Evolutionary conservation across 352 stramenopile species (phyloP).

Genomic region (Pythium phragmiticola): DNA sequence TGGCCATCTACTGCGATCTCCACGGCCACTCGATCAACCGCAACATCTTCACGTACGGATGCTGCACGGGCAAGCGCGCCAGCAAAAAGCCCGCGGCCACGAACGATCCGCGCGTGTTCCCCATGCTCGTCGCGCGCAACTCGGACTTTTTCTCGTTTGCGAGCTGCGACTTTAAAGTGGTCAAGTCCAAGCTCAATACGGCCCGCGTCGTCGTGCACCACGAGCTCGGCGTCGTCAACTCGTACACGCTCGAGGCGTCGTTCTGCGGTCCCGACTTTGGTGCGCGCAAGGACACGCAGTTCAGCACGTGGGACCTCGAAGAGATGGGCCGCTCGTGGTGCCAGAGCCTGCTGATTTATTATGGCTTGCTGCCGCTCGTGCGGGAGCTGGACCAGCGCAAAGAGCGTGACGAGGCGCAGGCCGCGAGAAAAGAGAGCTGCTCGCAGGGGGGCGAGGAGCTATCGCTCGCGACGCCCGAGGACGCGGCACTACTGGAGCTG

Average conservation of each 20-base stretch:
- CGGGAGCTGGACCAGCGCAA: slow-evolving; percentile 33
- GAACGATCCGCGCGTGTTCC: slow-evolving; percentile 71
- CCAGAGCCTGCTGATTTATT: slow-evolving; percentile 75
- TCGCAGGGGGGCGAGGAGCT: neutral
- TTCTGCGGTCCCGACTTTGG: slow-evolving; percentile 88
- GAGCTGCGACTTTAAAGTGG: slow-evolving; percentile 89
- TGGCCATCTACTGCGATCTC: slow-evolving; percentile 83
- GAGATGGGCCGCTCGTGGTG: slow-evolving; percentile 76
- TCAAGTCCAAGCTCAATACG: slow-evolving; percentile 88
- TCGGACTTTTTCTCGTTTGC: slow-evolving; percentile 75
- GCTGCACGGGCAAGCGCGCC: slow-evolving; percentile 34
- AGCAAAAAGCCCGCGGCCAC: slow-evolving; percentile 31
- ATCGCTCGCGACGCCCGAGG: slow-evolving; percentile 18
- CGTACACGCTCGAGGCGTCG: slow-evolving; percentile 89
- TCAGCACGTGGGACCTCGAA: slow-evolving; percentile 71
- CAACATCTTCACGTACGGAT: slow-evolving; percentile 89
- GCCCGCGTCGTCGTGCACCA: slow-evolving; percentile 89
- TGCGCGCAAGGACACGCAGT: slow-evolving; percentile 61
- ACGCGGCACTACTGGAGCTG: slow-evolving; percentile 19
- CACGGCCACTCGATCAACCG: slow-evolving; percentile 82
- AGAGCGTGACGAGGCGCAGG: slow-evolving; percentile 3
- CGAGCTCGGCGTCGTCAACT: slow-evolving; percentile 82
- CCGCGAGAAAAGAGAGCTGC: slow-evolving; percentile 3
- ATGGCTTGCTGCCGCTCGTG: slow-evolving; percentile 51
- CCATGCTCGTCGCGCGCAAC: slow-evolving; percentile 75